These are phyloP conservation scores for Copromyces sp. DNA, from an alignment of 495 filamentous ascomycete species.

Conservation along the genomic window DNA sequence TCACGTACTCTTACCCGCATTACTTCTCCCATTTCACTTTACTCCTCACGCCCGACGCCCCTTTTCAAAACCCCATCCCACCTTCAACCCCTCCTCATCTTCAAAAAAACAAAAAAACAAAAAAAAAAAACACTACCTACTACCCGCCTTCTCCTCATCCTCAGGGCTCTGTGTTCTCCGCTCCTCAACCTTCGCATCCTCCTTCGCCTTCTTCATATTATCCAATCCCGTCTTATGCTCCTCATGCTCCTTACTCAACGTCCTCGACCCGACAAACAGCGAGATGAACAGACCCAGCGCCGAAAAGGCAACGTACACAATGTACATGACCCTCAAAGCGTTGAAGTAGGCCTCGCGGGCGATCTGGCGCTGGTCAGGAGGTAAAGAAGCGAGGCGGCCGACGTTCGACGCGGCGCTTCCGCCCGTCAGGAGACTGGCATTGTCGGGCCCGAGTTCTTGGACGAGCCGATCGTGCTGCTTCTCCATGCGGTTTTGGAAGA, in stretches of 20 bases:
- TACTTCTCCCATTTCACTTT: background rate
- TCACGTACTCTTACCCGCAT: background rate
- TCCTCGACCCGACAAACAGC: constrained; percentile 43
- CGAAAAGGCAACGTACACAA: constrained; percentile 48
- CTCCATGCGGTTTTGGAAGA: constrained; percentile 60
- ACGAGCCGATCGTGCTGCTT: constrained; percentile 29
- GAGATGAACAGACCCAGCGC: constrained; percentile 45
- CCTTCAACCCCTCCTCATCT: no score
- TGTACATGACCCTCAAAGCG: constrained; percentile 57
- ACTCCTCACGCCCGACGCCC: background rate
- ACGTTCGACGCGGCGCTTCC: constrained; percentile 50
- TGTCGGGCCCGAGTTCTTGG: constrained; percentile 30
- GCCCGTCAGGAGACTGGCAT: constrained; percentile 35
- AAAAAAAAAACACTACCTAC: background rate
- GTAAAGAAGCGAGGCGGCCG: constrained; percentile 41
- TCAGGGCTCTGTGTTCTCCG: background rate
- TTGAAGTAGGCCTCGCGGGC: constrained; percentile 46
- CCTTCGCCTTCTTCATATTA: constrained; percentile 24
- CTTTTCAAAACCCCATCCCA: background rate
- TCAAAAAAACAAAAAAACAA: no score
- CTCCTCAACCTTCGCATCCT: background rate
- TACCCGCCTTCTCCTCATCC: constrained; percentile 13
- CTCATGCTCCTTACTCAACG: constrained; percentile 49
- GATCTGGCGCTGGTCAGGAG: constrained; percentile 33
- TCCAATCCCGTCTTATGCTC: constrained; percentile 54